Conservation (phyloP, 208 protist genomes). For the Trypanosoma lewisi region DNA sequence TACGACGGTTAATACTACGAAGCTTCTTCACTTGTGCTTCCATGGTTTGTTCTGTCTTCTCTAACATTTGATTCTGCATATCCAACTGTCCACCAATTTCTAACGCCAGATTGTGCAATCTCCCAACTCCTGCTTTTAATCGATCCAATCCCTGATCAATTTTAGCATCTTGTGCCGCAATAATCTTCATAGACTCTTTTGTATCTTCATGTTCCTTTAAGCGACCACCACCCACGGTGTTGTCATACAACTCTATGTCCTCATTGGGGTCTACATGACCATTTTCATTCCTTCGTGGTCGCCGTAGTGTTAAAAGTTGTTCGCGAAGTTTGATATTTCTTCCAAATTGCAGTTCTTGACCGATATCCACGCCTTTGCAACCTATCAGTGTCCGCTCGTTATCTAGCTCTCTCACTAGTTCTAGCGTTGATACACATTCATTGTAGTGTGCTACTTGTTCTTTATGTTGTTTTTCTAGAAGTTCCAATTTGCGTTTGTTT, state of each 20-base stretch:
- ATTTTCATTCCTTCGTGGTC: constrained; percentile 20
- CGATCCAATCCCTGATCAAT: constrained; percentile 60
- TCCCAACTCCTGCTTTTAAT: constrained; percentile 51
- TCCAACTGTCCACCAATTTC: constrained; percentile 66
- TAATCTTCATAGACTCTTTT: constrained; percentile 57
- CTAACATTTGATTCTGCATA: constrained; percentile 67
- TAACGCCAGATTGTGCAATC: constrained; percentile 47
- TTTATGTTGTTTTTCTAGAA: constrained; percentile 43
- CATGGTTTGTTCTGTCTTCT: constrained; percentile 59
- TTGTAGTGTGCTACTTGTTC: constrained; percentile 39
- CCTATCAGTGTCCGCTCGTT: constrained; percentile 30
- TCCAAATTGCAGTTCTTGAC: constrained; percentile 43
- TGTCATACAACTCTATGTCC: constrained; percentile 42
- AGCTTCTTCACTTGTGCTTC: constrained; percentile 51
- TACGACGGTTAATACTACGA: constrained; percentile 43
- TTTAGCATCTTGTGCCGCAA: constrained; percentile 60
- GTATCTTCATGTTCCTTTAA: constrained; percentile 66
- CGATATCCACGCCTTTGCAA: constrained; percentile 34
- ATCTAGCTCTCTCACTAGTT: constrained; percentile 55
- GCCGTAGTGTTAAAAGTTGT: constrained; percentile 48
- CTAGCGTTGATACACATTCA: constrained; percentile 45
- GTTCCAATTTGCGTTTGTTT: constrained; percentile 36
- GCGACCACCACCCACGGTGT: constrained; percentile 51
- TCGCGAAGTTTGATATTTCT: constrained; percentile 53
- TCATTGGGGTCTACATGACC: constrained; percentile 23